Base-by-base conservation (phyloP, 441 rosid species). In the Capsella rubella region DNA sequence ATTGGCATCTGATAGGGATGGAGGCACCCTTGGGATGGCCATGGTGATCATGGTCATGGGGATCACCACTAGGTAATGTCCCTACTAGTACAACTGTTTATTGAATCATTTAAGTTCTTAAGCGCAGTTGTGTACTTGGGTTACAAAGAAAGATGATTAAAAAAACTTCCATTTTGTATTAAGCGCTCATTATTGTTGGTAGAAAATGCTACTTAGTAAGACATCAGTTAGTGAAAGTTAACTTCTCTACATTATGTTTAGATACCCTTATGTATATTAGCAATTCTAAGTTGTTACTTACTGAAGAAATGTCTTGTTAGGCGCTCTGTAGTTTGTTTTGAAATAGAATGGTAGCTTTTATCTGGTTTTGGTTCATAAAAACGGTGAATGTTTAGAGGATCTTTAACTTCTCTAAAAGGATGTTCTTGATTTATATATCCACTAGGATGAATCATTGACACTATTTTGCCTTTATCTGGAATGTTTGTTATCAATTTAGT, bases 11-110 rank as follows among this genome's bases (percentile, higher is more conserved):
- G 59, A 3, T 82, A 93, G 98, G 99, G 99, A 32, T 94, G 97
- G 99, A 74, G 97, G 39, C 98, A 91, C 80, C 98, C 97, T n/a
- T 94, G 97, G 98, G 98, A 94, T 18, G 97, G 97, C 15, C 97
- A 91, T 66, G 94, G 85, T 69, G 97, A 84, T 79, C 90, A 82
- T 12, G 89, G 85, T 55, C 84, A 84, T 25, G 87, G 83, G 5
- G 84, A 85, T 63, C 80, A 81, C 66, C 85, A 82, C 81, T 85
- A 86, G 92, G 91, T 88, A 86, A 49, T 51, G 28, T 21, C 50
- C 66, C 28, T 71, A 45, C 7, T 50, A 15, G 49, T 62, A 3
- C n/a, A 51, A 4, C 11, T 21, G 3, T n/a, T 16, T 5, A 37
- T 59, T 11, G 74, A 16, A 4, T 60, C 45, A 3, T 52, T 54